phyloP scores from a whole-genome alignment of 441 rosid genomes.

The Gossypium davidsonii region DNA sequence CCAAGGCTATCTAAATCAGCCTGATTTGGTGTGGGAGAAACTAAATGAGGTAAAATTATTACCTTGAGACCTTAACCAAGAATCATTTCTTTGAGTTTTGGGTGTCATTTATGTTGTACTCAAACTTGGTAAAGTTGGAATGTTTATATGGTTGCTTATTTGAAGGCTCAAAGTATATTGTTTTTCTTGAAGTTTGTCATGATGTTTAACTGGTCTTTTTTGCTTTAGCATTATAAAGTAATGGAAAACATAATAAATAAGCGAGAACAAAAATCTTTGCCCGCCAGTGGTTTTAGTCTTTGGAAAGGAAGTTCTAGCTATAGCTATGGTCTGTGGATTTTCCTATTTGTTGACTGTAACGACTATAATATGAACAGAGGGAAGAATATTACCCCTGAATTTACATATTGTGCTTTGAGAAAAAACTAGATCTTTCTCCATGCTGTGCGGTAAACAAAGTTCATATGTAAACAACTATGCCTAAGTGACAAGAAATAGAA shows the following conservation, averaged over 20 bases:
- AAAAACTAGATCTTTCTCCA: neutral
- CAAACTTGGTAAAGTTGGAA: neutral
- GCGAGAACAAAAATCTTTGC: neutral
- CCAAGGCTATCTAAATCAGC: slow-evolving; percentile 92
- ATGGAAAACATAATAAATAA: neutral
- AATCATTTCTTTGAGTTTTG: neutral
- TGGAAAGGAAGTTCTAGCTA: neutral
- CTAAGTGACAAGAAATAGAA: neutral
- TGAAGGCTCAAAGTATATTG: neutral
- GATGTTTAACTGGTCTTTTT: neutral
- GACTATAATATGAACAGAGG: neutral
- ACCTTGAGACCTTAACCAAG: neutral
- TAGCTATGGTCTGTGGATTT: neutral
- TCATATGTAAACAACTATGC: neutral
- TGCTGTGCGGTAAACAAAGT: neutral
- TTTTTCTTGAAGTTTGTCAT: neutral
- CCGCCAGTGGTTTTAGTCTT: neutral
- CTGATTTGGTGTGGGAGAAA: slow-evolving; percentile 96
- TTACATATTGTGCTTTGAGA: neutral
- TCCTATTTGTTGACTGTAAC: neutral
- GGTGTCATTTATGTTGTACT: slow-evolving; percentile 5
- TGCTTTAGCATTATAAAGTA: neutral
- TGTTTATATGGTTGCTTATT: neutral
- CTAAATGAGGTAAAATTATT: slow-evolving; percentile 67
- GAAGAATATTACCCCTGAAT: neutral